phyloP scores from a whole-genome alignment of 805 yeast species.

The Tetrapisispora iriomotensis region DNA sequence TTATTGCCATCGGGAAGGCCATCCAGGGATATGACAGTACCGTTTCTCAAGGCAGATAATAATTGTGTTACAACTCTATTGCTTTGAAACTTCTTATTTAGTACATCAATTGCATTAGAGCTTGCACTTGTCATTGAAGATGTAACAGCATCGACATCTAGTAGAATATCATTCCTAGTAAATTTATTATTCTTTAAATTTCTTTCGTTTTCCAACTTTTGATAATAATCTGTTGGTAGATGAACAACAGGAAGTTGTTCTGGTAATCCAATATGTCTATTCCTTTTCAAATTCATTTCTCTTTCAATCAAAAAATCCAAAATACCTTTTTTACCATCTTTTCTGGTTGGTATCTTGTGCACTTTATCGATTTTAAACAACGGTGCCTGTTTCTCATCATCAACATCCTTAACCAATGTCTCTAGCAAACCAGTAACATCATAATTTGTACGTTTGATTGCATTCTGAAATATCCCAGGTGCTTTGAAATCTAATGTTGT shows the following conservation, averaged over 20 bases:
- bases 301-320: conserved; percentile 29
- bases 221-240: conserved; percentile 21
- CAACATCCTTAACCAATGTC: conserved; percentile 50
- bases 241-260: conserved; percentile 21
- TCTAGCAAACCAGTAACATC: conserved; percentile 2
- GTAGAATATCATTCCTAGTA: conserved; percentile 14
- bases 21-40: conserved; percentile 32
- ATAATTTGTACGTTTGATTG: conserved; percentile 33
- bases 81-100: conserved; percentile 27
- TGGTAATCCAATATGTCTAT: conserved; percentile 27
- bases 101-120: conserved; percentile 23
- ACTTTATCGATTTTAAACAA: conserved; percentile 36
- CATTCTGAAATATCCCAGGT: conserved; percentile 59
- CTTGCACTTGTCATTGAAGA: conserved; percentile 1
- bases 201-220: conserved; percentile 14
- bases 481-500: conserved; percentile 38
- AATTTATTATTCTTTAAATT: conserved; percentile 11
- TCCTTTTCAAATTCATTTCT: conserved; percentile 24
- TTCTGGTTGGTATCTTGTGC: conserved; percentile 34
- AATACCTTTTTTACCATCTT: conserved; percentile 40
- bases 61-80: conserved; percentile 28
- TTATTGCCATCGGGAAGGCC: conserved; percentile 7
- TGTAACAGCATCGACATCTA: conserved; percentile 12
- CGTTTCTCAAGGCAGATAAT: conserved; percentile 34
- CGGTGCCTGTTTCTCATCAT: conserved; percentile 37